Conservation (phyloP, 306 rosid genomes). For the Cucurbita maxima region DNA sequence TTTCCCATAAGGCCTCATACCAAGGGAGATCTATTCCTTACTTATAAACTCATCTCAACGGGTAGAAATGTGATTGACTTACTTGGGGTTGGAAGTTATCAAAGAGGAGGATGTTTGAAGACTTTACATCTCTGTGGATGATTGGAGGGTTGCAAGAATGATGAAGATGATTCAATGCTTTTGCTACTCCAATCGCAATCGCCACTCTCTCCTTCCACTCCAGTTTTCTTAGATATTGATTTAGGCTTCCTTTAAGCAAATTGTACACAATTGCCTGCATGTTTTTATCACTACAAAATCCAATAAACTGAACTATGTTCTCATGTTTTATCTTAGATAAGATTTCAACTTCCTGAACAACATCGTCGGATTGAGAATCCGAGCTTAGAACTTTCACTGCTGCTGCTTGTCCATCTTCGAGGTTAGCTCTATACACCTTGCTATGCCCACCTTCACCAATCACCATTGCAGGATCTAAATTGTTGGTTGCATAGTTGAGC, state of each 20-base stretch:
- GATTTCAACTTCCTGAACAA: conserved; percentile 22
- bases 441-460: conserved; percentile 31
- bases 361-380: conserved; percentile 5
- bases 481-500: conserved; percentile 20
- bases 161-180: conserved; percentile 30
- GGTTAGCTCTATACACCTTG: conserved; percentile 20
- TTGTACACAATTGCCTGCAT: conserved; percentile 24
- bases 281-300: conserved; percentile 20
- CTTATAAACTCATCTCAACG: too few species aligned
- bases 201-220: conserved; percentile 30
- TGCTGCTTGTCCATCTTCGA: conserved; percentile 19
- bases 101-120: conserved; percentile 35
- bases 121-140: conserved; percentile 33
- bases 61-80: conserved; percentile 3
- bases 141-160: conserved; percentile 29
- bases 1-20: too few species aligned
- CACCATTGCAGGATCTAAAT: conserved; percentile 20
- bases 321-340: conserved; percentile 24
- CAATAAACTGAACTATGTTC: conserved; percentile 23
- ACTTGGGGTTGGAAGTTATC: conserved; percentile 22
- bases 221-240: conserved; percentile 11
- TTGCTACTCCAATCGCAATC: conserved; percentile 27
- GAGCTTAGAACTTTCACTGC: conserved; percentile 26
- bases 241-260: conserved; percentile 25
- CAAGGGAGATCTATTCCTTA: too few species aligned